phyloP scores from a whole-genome alignment of 2,329 filamentous ascomycete species.

The Ploettnerulaceae sp. region DNA sequence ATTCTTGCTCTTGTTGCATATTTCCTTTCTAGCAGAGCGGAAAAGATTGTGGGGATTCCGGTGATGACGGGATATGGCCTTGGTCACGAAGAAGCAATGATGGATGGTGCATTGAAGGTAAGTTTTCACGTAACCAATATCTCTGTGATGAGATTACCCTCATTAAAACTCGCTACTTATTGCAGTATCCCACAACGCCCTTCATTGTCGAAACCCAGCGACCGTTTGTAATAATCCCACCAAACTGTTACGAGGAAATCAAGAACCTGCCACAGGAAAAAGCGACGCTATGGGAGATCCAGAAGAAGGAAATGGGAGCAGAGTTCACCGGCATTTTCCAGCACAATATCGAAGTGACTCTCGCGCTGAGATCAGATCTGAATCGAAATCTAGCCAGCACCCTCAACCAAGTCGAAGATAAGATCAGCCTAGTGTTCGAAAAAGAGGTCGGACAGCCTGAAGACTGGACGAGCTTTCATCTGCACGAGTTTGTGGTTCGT shows the following conservation, averaged over 20 bases:
- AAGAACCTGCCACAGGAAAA: not conserved
- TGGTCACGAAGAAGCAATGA: too few relatives aligned
- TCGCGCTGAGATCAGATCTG: not conserved
- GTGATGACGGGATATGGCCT: too few relatives aligned
- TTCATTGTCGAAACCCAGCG: not conserved
- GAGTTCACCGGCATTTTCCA: not conserved
- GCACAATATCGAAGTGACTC: not conserved
- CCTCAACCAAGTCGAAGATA: constrained; percentile 21
- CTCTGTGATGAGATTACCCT: too few relatives aligned
- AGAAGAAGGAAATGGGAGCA: not conserved
- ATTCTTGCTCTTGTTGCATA: too few relatives aligned
- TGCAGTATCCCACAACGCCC: not conserved
- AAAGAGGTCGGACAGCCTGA: constrained; percentile 18
- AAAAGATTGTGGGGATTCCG: too few relatives aligned
- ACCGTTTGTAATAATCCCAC: not conserved
- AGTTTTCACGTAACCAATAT: too few relatives aligned
- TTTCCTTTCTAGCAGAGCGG: too few relatives aligned
- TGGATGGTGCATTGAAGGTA: too few relatives aligned
- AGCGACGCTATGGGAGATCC: not conserved
- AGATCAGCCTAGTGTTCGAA: constrained; percentile 18
- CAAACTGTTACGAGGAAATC: not conserved
- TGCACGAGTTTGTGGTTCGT: not conserved
- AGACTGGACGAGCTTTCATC: constrained; percentile 20
- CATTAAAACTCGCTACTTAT: too few relatives aligned
- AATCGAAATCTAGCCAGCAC: not conserved